A percentile compares a stretch with the other conserved stretches of the same genome.
These are phyloP conservation scores for Phytopythium delawarense DNA, from an alignment of 352 stramenopile species.

Conservation along the genomic window DNA sequence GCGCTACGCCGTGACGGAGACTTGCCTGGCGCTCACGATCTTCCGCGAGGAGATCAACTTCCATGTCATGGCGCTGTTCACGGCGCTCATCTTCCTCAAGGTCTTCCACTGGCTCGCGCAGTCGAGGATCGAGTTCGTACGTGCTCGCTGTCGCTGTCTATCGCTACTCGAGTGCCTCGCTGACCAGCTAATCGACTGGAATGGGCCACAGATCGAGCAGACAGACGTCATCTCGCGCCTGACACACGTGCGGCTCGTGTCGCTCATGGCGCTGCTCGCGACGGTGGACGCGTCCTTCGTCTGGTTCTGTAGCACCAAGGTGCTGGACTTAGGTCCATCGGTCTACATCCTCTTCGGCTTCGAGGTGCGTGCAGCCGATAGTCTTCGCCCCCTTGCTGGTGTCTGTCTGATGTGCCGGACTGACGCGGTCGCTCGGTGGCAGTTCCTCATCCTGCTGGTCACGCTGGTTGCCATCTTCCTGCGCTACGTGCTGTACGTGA, in stretches of 20 bases:
- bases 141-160: conserved; percentile 15
- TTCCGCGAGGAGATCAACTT: conserved; percentile 97
- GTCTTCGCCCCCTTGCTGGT: conserved; percentile 1
- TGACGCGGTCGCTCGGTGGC: background rate
- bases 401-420: background rate
- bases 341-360: conserved; percentile 97
- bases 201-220: conserved; percentile 71
- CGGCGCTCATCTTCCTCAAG: conserved; percentile 95
- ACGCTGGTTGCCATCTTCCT: conserved; percentile 88
- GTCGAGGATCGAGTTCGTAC: conserved; percentile 84
- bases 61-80: conserved; percentile 94
- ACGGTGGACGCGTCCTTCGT: conserved; percentile 88
- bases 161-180: background rate
- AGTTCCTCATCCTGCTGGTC: conserved; percentile 93
- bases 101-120: conserved; percentile 92
- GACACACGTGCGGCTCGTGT: conserved; percentile 84
- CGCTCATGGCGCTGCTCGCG: conserved; percentile 86
- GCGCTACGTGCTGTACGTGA: conserved; percentile 91
- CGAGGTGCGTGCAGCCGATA: conserved; percentile 52
- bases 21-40: conserved; percentile 98
- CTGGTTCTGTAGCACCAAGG: conserved; percentile 76
- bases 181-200: background rate
- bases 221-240: conserved; percentile 73
- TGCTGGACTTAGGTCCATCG: conserved; percentile 81
- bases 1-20: conserved; percentile 98